Percentiles rank a stretch among this genome's conserved stretches.
Conservation (phyloP, 2,329 filamentous ascomycete genomes). For the Alternaria incomplexa region DNA sequence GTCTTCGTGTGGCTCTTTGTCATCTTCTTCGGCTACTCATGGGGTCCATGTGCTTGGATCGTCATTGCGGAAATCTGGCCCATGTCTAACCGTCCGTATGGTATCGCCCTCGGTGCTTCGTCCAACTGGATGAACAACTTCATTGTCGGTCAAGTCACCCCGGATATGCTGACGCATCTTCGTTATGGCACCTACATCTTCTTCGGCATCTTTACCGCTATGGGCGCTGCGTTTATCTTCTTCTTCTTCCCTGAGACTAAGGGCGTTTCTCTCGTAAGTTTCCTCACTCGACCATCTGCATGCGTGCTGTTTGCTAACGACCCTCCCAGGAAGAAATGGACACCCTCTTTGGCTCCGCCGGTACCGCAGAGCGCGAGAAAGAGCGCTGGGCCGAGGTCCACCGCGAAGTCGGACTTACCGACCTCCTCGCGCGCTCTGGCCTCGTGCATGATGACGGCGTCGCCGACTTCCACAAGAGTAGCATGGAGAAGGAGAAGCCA, state of each 20-base stretch:
- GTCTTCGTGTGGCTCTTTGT: constrained; percentile 77
- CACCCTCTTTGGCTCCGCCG: constrained; percentile 70
- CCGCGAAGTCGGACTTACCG: constrained; percentile 68
- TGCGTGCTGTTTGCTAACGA: neutral
- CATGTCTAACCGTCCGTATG: constrained; percentile 69
- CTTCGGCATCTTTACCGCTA: constrained; percentile 69
- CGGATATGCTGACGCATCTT: constrained; percentile 69
- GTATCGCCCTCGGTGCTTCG: constrained; percentile 70
- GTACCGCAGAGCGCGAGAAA: constrained; percentile 68
- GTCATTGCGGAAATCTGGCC: constrained; percentile 78
- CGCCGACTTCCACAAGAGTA: neutral
- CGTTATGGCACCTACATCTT: constrained; percentile 75
- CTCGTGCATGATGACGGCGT: constrained; percentile 6
- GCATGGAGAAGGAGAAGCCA: constrained; percentile 23
- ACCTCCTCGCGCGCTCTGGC: constrained; percentile 30
- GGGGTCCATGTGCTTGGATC: constrained; percentile 78
- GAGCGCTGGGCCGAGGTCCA: constrained; percentile 77
- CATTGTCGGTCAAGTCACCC: constrained; percentile 72
- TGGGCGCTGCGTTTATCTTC: constrained; percentile 64
- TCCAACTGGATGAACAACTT: constrained; percentile 59
- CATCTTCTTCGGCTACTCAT: constrained; percentile 75
- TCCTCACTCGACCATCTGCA: constrained; percentile 52
- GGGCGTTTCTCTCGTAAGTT: constrained; percentile 49
- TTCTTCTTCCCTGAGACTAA: constrained; percentile 63
- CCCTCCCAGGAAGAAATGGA: constrained; percentile 64